Base-by-base conservation (phyloP, 257 asterid species). In the Ocimum tenuiflorum region DNA sequence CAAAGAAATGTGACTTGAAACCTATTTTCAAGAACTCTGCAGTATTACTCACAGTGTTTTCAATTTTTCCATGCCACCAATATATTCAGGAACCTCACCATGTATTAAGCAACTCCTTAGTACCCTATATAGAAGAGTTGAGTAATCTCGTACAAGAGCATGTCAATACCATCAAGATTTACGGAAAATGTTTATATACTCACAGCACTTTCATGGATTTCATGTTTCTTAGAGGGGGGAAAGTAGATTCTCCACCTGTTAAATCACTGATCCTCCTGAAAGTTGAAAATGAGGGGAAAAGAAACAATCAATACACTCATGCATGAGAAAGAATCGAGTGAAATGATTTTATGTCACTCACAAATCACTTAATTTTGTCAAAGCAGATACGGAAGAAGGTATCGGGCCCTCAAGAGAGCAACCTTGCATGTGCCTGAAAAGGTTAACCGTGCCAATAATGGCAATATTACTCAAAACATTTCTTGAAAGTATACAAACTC, bases 191-290 rank as follows among this genome's bases (percentile, higher is more conserved):
- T 49, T 22, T 53, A 48, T 46, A 48, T 51, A 80, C 96, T 80
- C 71, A 88, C 97, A 91, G 65, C 79, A 78, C 80, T 79, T 88
- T 91, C 65, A 88, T 19, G 71, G 89, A 80, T 65, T 74, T 80
- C 81, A 82, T 52, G 13, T 65, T 50, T 49, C 80, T 72, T 45
- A 91, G 73, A 45, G 71, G 83, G 2, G 97, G 96, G 72, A 91
- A 91, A 27, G 79, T 77, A 35, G 91, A 88, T 60, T 73, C 75
- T 66, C 76, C 81, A 31, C 89, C 80, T 24, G 47, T 77, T 77
- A 88, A 80, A 76, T 88, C 97, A 78, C 97, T 91, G 71, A 91
- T 86, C 88, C 97, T 88, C 90, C 97, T 91, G 82, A 70, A 83
- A 70, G 19, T 56, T 68, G 76, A 54, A 47, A 43, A 72, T 3